phyloP scores from a whole-genome alignment of 73 alveolate species.

The Tetrahymena malaccensis region DNA sequence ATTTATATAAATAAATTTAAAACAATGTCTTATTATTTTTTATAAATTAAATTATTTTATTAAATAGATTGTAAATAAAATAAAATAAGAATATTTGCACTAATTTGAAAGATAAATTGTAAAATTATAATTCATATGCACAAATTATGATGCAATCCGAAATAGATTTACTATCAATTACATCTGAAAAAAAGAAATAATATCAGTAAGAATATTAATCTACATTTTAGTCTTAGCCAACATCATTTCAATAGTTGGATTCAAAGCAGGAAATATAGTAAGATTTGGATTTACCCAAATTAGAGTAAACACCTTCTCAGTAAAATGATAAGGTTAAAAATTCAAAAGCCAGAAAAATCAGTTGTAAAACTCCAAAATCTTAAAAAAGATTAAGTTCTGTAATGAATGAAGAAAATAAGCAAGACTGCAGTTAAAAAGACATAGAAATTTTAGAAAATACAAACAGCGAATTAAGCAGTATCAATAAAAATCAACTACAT shows the following conservation, averaged over 20 bases:
- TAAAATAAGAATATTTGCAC: not conserved
- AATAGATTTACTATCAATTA: not conserved
- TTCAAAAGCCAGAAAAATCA: not conserved
- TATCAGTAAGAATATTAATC: not conserved
- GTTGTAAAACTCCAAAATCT: not conserved
- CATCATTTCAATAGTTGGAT: not conserved
- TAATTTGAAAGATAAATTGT: not conserved
- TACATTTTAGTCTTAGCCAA: not conserved
- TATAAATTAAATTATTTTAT: too few species aligned
- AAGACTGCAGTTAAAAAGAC: not conserved
- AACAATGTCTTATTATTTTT: too few species aligned
- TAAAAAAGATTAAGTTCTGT: not conserved
- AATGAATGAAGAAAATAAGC: not conserved
- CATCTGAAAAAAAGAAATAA: not conserved
- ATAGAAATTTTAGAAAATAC: not conserved
- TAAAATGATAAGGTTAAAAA: not conserved
- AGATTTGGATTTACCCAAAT: not conserved
- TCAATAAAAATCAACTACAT: not conserved
- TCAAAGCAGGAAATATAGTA: not conserved
- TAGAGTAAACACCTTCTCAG: not conserved
- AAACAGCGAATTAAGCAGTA: not conserved
- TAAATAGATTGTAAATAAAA: not conserved
- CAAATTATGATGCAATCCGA: not conserved
- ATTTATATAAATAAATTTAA: too few species aligned
- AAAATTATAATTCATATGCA: not conserved